Percentiles rank a stretch among this genome's conserved stretches.
These are phyloP conservation scores for Tuber brumale DNA, from an alignment of 495 filamentous ascomycete species.

Conservation along the genomic window DNA sequence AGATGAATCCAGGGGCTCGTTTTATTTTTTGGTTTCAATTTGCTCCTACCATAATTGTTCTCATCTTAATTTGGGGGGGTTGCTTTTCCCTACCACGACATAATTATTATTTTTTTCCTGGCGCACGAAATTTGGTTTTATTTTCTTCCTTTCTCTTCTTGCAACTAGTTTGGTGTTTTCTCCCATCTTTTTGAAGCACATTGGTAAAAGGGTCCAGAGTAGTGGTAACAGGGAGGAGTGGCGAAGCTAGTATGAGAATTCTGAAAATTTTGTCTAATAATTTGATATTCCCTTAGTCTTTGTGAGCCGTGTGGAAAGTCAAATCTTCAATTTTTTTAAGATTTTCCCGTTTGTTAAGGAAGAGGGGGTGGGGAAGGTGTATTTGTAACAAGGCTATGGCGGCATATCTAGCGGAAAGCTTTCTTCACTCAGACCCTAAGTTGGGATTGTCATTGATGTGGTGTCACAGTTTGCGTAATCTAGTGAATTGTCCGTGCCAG, in stretches of 20 bases:
- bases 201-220: not conserved
- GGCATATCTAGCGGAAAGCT: not conserved
- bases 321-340: not conserved
- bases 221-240: not conserved
- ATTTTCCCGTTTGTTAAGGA: not conserved
- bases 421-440: not conserved
- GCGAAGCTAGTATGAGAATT: not conserved
- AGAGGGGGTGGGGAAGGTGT: not conserved
- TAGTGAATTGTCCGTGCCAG: not conserved
- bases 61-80: not conserved
- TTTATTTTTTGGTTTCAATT: not conserved
- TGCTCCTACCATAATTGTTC: not conserved
- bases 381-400: slow-evolving; percentile 6
- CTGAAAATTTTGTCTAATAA: not conserved
- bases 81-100: not conserved
- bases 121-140: not conserved
- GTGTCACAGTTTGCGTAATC: not conserved
- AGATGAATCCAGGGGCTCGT: not conserved
- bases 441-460: not conserved
- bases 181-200: not conserved
- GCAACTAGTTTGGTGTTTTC: not conserved
- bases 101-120: not conserved
- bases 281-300: not conserved
- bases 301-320: not conserved
- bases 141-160: not conserved